These are phyloP conservation scores for maize (Zea mays) DNA, from an alignment of 176 grass and related monocot species.

Conservation along the genomic window DNA sequence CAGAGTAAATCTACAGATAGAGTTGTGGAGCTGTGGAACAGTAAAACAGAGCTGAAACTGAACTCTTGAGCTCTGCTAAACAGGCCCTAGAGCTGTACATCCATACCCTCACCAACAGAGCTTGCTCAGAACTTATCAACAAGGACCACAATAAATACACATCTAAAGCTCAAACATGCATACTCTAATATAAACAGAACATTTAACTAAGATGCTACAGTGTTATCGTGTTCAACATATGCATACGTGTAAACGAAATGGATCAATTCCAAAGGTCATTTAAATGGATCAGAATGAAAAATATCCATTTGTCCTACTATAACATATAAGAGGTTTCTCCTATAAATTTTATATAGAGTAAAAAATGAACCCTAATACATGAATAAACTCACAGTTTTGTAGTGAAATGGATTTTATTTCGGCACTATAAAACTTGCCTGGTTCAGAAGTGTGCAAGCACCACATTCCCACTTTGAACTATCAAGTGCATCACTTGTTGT, in stretches of 20 bases:
- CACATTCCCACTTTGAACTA: conserved; percentile 68
- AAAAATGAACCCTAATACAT: not conserved
- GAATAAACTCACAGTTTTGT: not conserved
- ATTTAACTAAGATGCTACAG: not conserved
- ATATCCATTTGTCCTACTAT: not conserved
- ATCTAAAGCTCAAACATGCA: conserved; percentile 8
- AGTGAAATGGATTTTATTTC: conserved; percentile 1
- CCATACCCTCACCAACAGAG: not conserved
- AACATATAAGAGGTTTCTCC: not conserved
- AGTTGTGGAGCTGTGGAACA: not conserved
- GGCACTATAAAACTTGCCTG: conserved; percentile 52
- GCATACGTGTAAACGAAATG: not conserved
- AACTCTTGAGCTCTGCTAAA: not conserved
- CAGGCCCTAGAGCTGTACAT: not conserved
- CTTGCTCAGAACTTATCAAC: not conserved
- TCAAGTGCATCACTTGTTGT: conserved; percentile 28
- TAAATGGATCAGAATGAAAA: conserved; percentile 4
- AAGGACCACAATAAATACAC: not conserved
- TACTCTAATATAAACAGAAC: not conserved
- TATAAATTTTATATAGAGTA: not conserved
- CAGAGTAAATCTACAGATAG: not conserved
- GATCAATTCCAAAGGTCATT: conserved; percentile 2
- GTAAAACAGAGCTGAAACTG: not conserved
- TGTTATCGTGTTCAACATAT: not conserved
- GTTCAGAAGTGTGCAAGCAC: conserved; percentile 83